These are phyloP conservation scores for Inga laurina DNA, from an alignment of 306 rosid genomes.

Conservation along the genomic window DNA sequence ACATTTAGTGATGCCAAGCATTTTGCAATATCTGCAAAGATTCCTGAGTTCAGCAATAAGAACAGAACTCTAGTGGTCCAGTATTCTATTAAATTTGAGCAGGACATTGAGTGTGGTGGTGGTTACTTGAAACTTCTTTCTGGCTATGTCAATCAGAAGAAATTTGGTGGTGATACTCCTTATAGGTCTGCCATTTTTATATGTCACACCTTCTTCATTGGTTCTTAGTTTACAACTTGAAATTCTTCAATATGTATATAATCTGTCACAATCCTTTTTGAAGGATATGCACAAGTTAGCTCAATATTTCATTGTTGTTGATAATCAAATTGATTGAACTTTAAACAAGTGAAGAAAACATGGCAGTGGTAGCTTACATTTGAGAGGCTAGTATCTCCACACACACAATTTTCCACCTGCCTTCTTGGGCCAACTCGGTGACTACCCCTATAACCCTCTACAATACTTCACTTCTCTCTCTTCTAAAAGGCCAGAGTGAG, in stretches of 20 bases:
- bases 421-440: background rate
- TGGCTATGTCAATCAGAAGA: conserved; percentile 95
- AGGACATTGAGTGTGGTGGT: conserved; percentile 98
- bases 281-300: background rate
- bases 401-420: background rate
- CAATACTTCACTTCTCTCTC: background rate
- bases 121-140: conserved; percentile 94
- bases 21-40: conserved; percentile 85
- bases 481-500: background rate
- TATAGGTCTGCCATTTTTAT: conserved; percentile 62
- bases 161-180: conserved; percentile 95
- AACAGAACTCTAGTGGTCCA: conserved; percentile 86
- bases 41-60: conserved; percentile 82
- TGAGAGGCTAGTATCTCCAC: background rate
- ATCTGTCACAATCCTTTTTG: conserved; percentile 2
- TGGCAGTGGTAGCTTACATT: no score
- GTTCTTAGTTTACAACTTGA: conserved; percentile 7
- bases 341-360: background rate
- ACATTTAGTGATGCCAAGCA: conserved; percentile 89
- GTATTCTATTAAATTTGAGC: conserved; percentile 87
- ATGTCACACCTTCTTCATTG: background rate
- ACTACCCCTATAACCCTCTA: background rate
- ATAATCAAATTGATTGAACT: conserved; percentile 4
- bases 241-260: conserved; percentile 1
- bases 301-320: background rate